Conservation (phyloP, 345 rosid species). For the Sonneratia alba region DNA sequence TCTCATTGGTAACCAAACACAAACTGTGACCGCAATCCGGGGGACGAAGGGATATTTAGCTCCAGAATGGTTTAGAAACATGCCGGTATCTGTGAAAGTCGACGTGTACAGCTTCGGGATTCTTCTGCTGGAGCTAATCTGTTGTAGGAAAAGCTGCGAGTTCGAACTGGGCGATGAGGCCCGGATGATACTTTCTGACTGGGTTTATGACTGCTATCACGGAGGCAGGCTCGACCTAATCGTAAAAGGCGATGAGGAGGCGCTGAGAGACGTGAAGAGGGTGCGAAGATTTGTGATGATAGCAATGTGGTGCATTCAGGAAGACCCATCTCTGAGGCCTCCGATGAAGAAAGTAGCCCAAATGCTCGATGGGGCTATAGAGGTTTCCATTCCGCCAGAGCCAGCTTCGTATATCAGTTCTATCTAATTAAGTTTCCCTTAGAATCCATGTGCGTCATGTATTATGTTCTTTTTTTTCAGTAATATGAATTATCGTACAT, state of each 20-base stretch:
- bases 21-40: conserved; percentile 21
- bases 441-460: too few species aligned
- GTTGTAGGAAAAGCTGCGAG: conserved; percentile 21
- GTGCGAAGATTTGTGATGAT: conserved; percentile 36
- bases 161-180: conserved; percentile 6
- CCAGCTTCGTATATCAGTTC: conserved; percentile 18
- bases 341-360: conserved; percentile 33
- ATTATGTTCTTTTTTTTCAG: too few species aligned
- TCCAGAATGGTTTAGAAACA: conserved; percentile 35
- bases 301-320: conserved; percentile 54
- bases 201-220: conserved; percentile 39
- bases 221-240: conserved; percentile 17
- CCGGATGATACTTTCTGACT: conserved; percentile 24
- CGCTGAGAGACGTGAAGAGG: conserved; percentile 18
- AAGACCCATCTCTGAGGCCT: conserved; percentile 39
- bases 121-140: conserved; percentile 29
- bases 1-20: conserved; percentile 17
- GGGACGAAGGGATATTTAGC: conserved; percentile 37
- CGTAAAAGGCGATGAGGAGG: conserved; percentile 33
- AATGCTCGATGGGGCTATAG: conserved; percentile 27
- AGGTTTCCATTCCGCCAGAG: conserved; percentile 22
- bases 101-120: conserved; percentile 39
- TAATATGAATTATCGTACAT: too few species aligned
- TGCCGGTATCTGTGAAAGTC: conserved; percentile 31
- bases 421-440: background rate